Evolutionary conservation across 106 monocot genomes (phyloP), one percentile per base, ranked within the genome.

Genomic region (Dendrobium catenatum): DNA sequence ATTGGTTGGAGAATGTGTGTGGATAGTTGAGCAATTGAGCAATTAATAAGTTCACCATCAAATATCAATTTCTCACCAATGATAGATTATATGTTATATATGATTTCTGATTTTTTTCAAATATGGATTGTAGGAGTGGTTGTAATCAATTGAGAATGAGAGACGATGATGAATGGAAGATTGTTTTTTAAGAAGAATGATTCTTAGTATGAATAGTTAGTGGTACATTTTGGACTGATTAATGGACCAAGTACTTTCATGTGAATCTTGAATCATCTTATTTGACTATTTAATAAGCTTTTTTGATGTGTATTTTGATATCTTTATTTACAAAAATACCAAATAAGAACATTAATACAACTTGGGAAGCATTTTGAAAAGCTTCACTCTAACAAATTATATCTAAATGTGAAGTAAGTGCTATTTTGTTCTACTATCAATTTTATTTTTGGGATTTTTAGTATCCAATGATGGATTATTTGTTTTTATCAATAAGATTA

Each of bases 21-120:
- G 42, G 82, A 82, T 42, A 77, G 77, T 31, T 7, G 66, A 9
- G 59, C 66, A 1, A 41, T 31, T 7, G 66, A 9, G 59, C 66
- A 1, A 41, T 82, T 4, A 82, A 82, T 16, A 76, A 77, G 48
- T 76, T 77, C 29, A 77, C 82, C 1, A 67, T 77, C 6, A 77
- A 82, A 4, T 82, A 77, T 67, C 44, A 19, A 29, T 82, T 82
- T 66, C 76, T 47, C 41, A 76, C 61, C 61, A 42, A 75, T 55
- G 6, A 22, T 82, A 6, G 82, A 82, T 27, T 75, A 66, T 22
- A 4, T 77, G 15, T 41, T 82, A 40, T 41, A 77, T 15, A 61
- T n/a, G 16, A 17, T 61, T 9, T 19, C 1, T 19, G 61, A 17
- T 33, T 72, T 6, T 73, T 72, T 31, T 72, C 72, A 3, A 72